These are phyloP conservation scores for Salix arbutifolia DNA, from an alignment of 345 rosid genomes.

Conservation along the genomic window DNA sequence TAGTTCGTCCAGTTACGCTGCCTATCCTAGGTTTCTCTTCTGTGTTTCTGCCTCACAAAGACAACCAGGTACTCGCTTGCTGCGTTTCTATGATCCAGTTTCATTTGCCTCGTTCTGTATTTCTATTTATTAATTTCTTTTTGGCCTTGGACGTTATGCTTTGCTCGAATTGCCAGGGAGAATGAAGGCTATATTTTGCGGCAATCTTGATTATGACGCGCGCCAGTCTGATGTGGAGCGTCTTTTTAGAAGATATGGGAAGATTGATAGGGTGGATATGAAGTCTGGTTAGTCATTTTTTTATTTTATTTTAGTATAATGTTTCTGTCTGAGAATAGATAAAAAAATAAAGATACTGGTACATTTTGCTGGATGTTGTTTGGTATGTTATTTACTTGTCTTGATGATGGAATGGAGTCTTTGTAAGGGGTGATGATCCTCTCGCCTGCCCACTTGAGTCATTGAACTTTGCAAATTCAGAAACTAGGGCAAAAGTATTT, in stretches of 20 bases:
- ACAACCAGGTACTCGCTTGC: not conserved
- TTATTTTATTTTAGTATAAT: not conserved
- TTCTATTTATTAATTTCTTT: not conserved
- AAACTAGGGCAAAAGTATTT: not conserved
- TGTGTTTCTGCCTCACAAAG: not conserved
- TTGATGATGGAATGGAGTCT: not conserved
- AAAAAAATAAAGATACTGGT: not conserved
- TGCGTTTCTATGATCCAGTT: not conserved
- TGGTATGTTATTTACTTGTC: not conserved
- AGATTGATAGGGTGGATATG: constrained; percentile 81
- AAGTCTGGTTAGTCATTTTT: constrained; percentile 39
- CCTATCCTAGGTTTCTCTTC: not conserved
- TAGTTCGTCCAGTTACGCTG: not conserved
- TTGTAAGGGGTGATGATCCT: too few species aligned
- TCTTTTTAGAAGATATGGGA: constrained; percentile 72
- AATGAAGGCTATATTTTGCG: constrained; percentile 82
- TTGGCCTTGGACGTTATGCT: not conserved
- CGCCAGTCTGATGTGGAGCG: constrained; percentile 78
- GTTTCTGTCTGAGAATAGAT: not conserved
- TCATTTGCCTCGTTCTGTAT: not conserved
- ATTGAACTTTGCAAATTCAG: not conserved
- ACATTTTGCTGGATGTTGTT: not conserved
- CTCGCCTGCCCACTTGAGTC: not conserved
- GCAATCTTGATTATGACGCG: constrained; percentile 85
- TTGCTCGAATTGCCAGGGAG: not conserved